phyloP scores from a whole-genome alignment of 371 early-diverging fungal species.

The Phascolomyces articulosus region DNA sequence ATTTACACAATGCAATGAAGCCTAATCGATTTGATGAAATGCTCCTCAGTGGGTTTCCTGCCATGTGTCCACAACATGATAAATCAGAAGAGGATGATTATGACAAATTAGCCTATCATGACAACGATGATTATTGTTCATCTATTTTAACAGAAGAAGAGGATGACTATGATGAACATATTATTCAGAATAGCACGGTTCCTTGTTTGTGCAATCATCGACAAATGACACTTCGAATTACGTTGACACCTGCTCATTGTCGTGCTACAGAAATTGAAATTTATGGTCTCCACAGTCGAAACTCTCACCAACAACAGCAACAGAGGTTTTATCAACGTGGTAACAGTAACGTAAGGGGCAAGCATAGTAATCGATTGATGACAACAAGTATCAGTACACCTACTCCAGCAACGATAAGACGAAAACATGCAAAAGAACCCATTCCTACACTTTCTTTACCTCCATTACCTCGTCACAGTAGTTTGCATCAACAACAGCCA shows the following conservation, averaged over 20 bases:
- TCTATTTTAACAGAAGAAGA: slow-evolving; percentile 3
- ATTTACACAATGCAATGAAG: slow-evolving; percentile 17
- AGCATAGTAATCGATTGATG: too few species aligned
- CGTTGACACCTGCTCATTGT: slow-evolving; percentile 33
- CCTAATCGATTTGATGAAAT: slow-evolving; percentile 18
- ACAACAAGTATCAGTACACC: too few species aligned
- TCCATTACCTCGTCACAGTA: too few species aligned
- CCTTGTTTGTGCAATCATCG: slow-evolving; percentile 12
- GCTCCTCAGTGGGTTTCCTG: slow-evolving; percentile 11
- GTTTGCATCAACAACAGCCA: too few species aligned
- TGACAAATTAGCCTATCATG: slow-evolving; percentile 3
- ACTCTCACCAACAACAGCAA: not conserved
- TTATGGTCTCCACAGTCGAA: slow-evolving; percentile 17
- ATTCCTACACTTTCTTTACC: too few species aligned
- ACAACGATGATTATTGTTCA: not conserved
- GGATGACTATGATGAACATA: not conserved
- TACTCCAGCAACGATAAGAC: too few species aligned
- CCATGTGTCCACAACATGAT: not conserved
- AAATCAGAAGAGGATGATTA: not conserved
- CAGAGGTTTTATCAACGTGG: too few species aligned
- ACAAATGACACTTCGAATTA: slow-evolving; percentile 28
- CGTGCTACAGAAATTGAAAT: slow-evolving; percentile 33
- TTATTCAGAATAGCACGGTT: not conserved
- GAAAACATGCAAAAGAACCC: too few species aligned
- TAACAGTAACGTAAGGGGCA: too few species aligned